Conservation (phyloP, 495 filamentous ascomycete genomes). For the Aspergillus affinis region DNA sequence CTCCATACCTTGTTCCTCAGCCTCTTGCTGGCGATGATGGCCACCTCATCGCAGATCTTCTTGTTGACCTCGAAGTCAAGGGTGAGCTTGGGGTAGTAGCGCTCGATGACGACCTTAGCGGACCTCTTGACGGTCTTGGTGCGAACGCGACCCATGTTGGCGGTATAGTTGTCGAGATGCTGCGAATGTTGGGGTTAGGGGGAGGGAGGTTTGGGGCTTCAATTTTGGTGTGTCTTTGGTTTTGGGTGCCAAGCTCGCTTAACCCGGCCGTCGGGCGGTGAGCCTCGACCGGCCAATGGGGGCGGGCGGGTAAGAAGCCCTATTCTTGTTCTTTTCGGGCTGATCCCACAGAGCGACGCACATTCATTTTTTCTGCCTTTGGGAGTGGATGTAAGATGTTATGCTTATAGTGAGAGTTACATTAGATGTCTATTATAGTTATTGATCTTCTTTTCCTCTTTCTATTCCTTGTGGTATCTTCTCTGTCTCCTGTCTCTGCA, state of each 20-base stretch:
- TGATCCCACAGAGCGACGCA: neutral
- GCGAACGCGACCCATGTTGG: slow-evolving; percentile 26
- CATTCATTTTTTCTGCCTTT: neutral
- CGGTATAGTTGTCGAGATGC: slow-evolving; percentile 10
- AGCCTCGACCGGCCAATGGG: neutral
- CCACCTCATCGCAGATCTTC: slow-evolving; percentile 99
- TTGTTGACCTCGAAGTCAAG: slow-evolving; percentile 99
- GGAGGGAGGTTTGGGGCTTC: slow-evolving; percentile 6
- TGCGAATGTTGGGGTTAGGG: slow-evolving; percentile 10
- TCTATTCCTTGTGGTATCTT: neutral
- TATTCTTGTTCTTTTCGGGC: neutral
- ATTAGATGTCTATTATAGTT: too few relatives aligned
- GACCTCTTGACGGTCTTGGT: slow-evolving; percentile 96
- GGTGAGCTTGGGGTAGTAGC: slow-evolving; percentile 96
- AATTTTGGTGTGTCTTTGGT: slow-evolving; percentile 9
- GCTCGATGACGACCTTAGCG: slow-evolving; percentile 99
- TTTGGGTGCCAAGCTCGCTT: slow-evolving; percentile 9
- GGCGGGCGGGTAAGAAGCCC: neutral
- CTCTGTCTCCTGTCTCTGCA: neutral
- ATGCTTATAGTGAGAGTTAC: too few relatives aligned
- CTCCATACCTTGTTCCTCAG: slow-evolving; percentile 87
- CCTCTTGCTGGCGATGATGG: slow-evolving; percentile 97
- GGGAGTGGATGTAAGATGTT: too few relatives aligned
- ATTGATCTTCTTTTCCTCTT: neutral
- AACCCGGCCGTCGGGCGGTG: neutral